Evolutionary conservation across 805 yeast genomes (phyloP).

Genomic region (Starmerella bombi): DNA sequence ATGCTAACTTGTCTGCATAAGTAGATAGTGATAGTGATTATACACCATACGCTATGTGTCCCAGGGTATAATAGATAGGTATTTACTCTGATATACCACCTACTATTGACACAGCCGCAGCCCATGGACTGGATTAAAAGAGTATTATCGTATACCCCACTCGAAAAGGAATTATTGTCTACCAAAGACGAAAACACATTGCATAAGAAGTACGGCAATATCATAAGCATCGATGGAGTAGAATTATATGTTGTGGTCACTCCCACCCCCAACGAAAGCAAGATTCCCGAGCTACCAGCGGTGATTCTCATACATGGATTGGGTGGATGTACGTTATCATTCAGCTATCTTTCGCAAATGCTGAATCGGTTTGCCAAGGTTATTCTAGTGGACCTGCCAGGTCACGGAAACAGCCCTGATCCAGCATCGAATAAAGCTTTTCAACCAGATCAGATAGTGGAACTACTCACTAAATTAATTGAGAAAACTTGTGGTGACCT

Average conservation of each 20-base stretch:
- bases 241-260: conserved; percentile 27
- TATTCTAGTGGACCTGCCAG: conserved; percentile 70
- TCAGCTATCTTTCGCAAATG: conserved; percentile 55
- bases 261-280: conserved; percentile 23
- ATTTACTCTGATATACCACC: no score
- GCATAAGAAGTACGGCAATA: conserved; percentile 1
- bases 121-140: conserved; percentile 12
- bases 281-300: conserved; percentile 37
- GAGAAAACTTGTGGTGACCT: conserved; percentile 5
- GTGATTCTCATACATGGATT: conserved; percentile 69
- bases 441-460: conserved; percentile 14
- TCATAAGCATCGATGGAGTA: not conserved
- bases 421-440: conserved; percentile 17
- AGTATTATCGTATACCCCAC: conserved; percentile 5
- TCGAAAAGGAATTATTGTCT: conserved; percentile 12
- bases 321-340: conserved; percentile 82
- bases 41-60: no score
- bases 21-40: no score
- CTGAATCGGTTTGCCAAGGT: conserved; percentile 52
- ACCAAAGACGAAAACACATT: conserved; percentile 2
- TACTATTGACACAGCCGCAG: no score
- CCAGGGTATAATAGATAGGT: no score
- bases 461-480: conserved; percentile 10
- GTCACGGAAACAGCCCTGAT: conserved; percentile 47
- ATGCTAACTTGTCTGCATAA: no score